Evolutionary conservation across 495 filamentous ascomycete genomes (phyloP), one percentile per base, ranked within the genome.

Genomic region (Penicillium paradoxum): DNA sequence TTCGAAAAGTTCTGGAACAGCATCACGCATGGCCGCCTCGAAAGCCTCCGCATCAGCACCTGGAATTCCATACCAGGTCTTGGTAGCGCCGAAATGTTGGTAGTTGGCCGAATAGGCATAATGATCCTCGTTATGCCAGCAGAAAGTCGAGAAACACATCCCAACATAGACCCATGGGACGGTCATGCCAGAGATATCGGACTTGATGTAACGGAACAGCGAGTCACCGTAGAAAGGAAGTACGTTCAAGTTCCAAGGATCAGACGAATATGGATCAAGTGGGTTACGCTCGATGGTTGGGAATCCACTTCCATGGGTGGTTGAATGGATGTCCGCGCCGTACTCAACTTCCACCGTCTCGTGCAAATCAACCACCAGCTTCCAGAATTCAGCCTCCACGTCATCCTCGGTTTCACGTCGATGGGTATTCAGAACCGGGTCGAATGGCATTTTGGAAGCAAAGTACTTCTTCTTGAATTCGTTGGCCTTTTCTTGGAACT

Each of bases 141-240:
- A 99, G 65, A 99, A 99, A 3, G 92, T 97, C 3, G 93, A 97
- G 69, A 99, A 99, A 60, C 91, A 95, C 93, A 99, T 99, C 53
- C 93, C 93, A n/a, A 99, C 95, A 65, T 99, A 99, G 6, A 97
- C 83, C 93, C 93, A 99, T 14, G 93, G 93, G 6, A 99, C 92
- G 1, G 93, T 99, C 93, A 99, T 99, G 30, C 93, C 93, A n/a
- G 93, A 97, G 51, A 99, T 91, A 68, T 99, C 93, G 0, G 91
- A 87, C 65, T 97, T 97, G 76, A 97, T 97, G 65, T 99, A 88
- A 45, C 91, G 81, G 71, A 97, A 97, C 8, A 99, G 78, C 6
- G 92, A 97, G 37, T 97, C 91, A 0, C 87, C 82, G 63, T 97
- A 85, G 47, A 96, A 80, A 0, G 93, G 93, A 54, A 99, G 78